Conservation (phyloP, 208 protist genomes). For the Trypanosomatidae sp. region DNA sequence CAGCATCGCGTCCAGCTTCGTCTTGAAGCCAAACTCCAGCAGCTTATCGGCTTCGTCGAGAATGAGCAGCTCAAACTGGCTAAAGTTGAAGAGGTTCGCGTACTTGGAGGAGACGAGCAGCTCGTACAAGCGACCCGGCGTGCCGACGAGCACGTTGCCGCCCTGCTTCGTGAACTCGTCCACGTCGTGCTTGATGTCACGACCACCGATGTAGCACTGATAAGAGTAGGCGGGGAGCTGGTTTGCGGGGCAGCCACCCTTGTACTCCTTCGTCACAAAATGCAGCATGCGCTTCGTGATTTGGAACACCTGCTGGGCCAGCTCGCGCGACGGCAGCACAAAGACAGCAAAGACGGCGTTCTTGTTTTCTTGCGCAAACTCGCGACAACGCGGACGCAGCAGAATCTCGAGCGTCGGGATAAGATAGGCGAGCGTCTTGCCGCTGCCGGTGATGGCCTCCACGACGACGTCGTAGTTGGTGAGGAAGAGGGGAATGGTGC, state of each 20-base stretch:
- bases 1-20: slow-evolving; percentile 89
- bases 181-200: slow-evolving; percentile 82
- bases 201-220: slow-evolving; percentile 93
- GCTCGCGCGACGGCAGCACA: slow-evolving; percentile 92
- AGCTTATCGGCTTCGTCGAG: slow-evolving; percentile 94
- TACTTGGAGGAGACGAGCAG: slow-evolving; percentile 88
- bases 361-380: slow-evolving; percentile 45
- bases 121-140: slow-evolving; percentile 90
- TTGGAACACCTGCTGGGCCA: slow-evolving; percentile 93
- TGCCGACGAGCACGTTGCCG: slow-evolving; percentile 90
- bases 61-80: slow-evolving; percentile 89
- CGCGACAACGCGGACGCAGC: slow-evolving; percentile 51
- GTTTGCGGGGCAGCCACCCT: slow-evolving; percentile 24
- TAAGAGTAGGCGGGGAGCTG: slow-evolving; percentile 66
- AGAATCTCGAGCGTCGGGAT: slow-evolving; percentile 91
- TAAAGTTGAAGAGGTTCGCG: slow-evolving; percentile 69
- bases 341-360: slow-evolving; percentile 88
- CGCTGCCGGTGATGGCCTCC: slow-evolving; percentile 93
- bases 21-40: slow-evolving; percentile 93
- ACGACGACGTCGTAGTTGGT: slow-evolving; percentile 93
- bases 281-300: slow-evolving; percentile 74
- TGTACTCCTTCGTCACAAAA: slow-evolving; percentile 59
- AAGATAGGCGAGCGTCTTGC: slow-evolving; percentile 95
- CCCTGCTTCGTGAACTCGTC: slow-evolving; percentile 76
- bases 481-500: slow-evolving; percentile 89